phyloP scores from a whole-genome alignment of 2,329 filamentous ascomycete genomes.

The Fusarium setosum region DNA sequence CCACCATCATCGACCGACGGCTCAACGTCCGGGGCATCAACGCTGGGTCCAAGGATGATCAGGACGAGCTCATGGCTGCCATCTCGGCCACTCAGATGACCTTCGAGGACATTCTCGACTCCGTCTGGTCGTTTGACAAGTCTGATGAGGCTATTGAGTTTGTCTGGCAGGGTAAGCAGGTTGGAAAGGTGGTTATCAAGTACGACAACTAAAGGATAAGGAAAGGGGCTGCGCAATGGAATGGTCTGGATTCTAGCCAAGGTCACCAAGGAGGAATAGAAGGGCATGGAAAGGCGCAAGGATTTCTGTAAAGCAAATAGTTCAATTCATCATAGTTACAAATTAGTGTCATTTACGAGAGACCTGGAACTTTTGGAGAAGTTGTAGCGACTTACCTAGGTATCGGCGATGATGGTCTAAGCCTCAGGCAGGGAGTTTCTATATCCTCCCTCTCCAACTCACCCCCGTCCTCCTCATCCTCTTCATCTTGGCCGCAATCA shows the following conservation, averaged over 20 bases:
- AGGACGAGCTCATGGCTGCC: conserved; percentile 52
- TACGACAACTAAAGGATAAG: not conserved
- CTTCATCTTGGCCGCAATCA: conserved; percentile 52
- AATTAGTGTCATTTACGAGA: too few relatives aligned
- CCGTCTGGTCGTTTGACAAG: conserved; percentile 50
- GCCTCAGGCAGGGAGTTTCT: too few relatives aligned
- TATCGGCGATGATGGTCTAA: too few relatives aligned
- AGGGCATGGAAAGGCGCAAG: not conserved
- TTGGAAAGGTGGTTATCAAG: conserved; percentile 54
- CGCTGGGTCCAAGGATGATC: conserved; percentile 52
- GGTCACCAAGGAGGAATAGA: too few relatives aligned
- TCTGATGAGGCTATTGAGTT: conserved; percentile 54
- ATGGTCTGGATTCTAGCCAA: too few relatives aligned
- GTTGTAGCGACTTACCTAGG: not conserved
- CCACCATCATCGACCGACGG: conserved; percentile 51
- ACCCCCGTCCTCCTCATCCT: conserved; percentile 51
- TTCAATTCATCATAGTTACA: too few relatives aligned
- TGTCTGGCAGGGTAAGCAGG: conserved; percentile 55
- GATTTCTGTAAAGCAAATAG: not conserved
- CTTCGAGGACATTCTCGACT: conserved; percentile 53
- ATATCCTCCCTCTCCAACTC: conserved; percentile 56
- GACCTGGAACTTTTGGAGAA: too few relatives aligned
- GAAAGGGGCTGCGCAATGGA: too few relatives aligned
- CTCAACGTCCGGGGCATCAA: conserved; percentile 53
- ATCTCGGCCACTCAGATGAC: conserved; percentile 48